phyloP scores from a whole-genome alignment of 306 rosid genomes.

The Prinsepia uniflora region DNA sequence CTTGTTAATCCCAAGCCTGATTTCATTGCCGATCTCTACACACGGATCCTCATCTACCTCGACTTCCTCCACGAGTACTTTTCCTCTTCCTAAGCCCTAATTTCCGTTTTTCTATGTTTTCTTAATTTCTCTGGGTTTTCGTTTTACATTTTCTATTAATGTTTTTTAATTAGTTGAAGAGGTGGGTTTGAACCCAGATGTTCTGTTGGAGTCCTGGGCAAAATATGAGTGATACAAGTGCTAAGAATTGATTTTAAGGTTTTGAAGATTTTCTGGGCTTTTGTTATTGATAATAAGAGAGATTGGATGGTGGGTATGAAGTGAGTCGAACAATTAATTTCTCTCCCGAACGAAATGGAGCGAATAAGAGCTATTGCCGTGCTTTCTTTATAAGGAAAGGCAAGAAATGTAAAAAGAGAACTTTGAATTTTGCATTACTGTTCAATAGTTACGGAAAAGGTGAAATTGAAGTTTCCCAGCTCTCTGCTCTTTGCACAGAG shows the following conservation, averaged over 20 bases:
- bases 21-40: slow-evolving; percentile 52
- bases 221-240: not conserved
- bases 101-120: not conserved
- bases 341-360: not conserved
- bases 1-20: slow-evolving; percentile 46
- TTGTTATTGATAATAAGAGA: not conserved
- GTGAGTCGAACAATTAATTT: not conserved
- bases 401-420: not conserved
- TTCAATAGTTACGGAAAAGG: too few species aligned
- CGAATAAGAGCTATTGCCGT: not conserved
- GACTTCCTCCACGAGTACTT: slow-evolving; percentile 47
- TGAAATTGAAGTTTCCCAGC: too few species aligned
- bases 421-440: not conserved
- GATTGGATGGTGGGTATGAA: not conserved
- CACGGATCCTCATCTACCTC: slow-evolving; percentile 49
- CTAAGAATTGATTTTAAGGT: not conserved
- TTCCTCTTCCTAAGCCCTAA: not conserved
- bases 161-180: not conserved
- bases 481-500: too few species aligned
- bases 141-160: not conserved
- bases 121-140: not conserved
- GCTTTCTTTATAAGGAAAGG: not conserved
- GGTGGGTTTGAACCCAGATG: not conserved
- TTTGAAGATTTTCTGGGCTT: not conserved
- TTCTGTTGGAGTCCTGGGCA: not conserved